These are phyloP conservation scores for Crithidia sp. DNA, from an alignment of 208 protist genomes.

Conservation along the genomic window DNA sequence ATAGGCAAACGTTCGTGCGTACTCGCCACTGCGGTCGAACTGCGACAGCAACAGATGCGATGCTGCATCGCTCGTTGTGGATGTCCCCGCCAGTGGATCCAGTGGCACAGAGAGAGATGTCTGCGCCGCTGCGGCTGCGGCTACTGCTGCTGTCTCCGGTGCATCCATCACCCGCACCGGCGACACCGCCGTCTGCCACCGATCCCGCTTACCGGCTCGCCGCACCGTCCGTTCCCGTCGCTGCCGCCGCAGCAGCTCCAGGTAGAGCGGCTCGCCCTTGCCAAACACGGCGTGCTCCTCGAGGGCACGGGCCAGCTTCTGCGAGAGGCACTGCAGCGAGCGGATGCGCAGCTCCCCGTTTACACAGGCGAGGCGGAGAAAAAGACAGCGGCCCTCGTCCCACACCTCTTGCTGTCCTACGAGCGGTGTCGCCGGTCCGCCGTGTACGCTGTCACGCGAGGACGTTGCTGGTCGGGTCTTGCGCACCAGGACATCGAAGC, in stretches of 20 bases:
- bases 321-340: slow-evolving; percentile 67
- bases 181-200: slow-evolving; percentile 17
- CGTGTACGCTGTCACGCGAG: not conserved
- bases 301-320: slow-evolving; percentile 49
- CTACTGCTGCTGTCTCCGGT: slow-evolving; percentile 4
- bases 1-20: slow-evolving; percentile 66
- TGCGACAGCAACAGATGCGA: slow-evolving; percentile 20
- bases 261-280: slow-evolving; percentile 56
- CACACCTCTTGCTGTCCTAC: slow-evolving; percentile 43
- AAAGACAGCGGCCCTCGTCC: slow-evolving; percentile 59
- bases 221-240: not conserved
- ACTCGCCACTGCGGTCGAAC: slow-evolving; percentile 53
- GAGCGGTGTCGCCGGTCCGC: slow-evolving; percentile 3
- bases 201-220: not conserved
- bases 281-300: slow-evolving; percentile 69
- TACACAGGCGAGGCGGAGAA: slow-evolving; percentile 69
- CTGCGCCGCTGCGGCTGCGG: not conserved
- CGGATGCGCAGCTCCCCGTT: slow-evolving; percentile 87
- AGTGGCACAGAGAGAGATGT: not conserved
- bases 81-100: not conserved
- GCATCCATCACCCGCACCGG: slow-evolving; percentile 33
- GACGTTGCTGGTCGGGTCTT: slow-evolving; percentile 32
- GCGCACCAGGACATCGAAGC: slow-evolving; percentile 76
- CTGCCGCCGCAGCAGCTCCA: slow-evolving; percentile 49
- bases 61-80: no score